Evolutionary conservation across 805 yeast species (phyloP), one percentile per base, ranked within the genome.

Genomic region (Lipomyces kockii): DNA sequence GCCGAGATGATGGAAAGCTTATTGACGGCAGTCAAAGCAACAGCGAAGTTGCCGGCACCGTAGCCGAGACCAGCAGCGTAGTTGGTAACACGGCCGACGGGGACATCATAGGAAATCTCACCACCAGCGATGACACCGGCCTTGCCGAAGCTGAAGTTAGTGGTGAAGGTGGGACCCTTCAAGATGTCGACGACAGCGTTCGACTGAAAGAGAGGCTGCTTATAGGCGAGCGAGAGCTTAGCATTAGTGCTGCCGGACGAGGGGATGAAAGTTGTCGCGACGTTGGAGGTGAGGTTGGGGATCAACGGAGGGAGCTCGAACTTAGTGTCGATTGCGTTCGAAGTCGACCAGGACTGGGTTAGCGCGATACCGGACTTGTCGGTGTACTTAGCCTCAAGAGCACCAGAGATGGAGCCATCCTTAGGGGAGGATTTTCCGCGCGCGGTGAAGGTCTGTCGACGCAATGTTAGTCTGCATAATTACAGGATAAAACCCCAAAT

Each of bases 261-360:
- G 80, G 99, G 99, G 72, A 91, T 86, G 78, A 90, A 89, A 61
- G 91, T 84, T 73, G 98, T 91, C 79, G 89, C 88, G 78, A 95
- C 84, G 82, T 93, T 97, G 75, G 95, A 89, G 85, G 92, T 94
- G 77, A 95, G 86, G 76, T 97, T 97, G 70, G 97, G 89, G 82
- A 94, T 86, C 76, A 92, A 90, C 81, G 93, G 97, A 68, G 89
- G 85, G 77, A 95, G 86, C 84, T 94, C 98, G 75, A 95, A 85
- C 86, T 92, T 94, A 83, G 98, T 91, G 85, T 87, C 89, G 79
- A 95, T 84, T 73, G 89, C 86, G 82, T 94, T 94, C 81, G 96
- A 89, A 76, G 97, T 91, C 84, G 93, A 89, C 97, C 98, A 93
- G 79, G 97, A 97, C 85, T 95, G 98, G 75, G 97, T 92, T 78